Evolutionary conservation across 192 early-diverging fungal genomes (phyloP), one percentile per base, ranked within the genome.

Genomic region (Podochytrium sp.): DNA sequence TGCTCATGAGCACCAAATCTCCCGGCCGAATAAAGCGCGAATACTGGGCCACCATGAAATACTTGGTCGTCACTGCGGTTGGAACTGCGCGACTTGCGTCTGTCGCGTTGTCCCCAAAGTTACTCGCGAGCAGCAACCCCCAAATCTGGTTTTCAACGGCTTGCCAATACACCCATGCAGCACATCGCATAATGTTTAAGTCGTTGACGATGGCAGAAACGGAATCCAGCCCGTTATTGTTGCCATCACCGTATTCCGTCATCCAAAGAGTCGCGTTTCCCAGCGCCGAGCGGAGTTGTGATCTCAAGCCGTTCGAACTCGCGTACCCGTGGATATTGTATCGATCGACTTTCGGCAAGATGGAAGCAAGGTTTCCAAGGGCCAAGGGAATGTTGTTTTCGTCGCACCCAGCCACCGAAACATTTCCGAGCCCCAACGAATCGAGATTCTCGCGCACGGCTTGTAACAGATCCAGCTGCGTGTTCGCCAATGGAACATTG

Each of bases 101-200:
- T 39, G 41, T 74, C 12, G 12, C 16, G 25, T 47, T n/a, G n/a
- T n/a, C n/a, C n/a, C n/a, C n/a, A n/a, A n/a, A n/a, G n/a, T n/a
- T n/a, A 47, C n/a, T 47, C 12, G n/a, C 43, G 10, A 20, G 10
- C 43, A 47, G 10, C 43, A 47, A 20, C 10, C 43, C 43, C 43
- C 43, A 47, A 10, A 0, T 20, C 10, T 10, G 71, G 18, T n/a
- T n/a, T n/a, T 27, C 67, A 3, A 74, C 29, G 3, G 40, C 42
- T 75, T 76, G 75, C 58, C 73, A 67, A 57, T 74, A 76, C 23
- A 72, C 6, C 75, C 75, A 76, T 10, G 70, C 70, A 32, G 70
- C 58, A 27, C 73, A 56, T 7, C 38, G 38, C 14, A 76, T 20
- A 5, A 59, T 25, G 57, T 47, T 12, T 5, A 76, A 18, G 57